Evolutionary conservation across 129 eudicot species (phyloP).

Genomic region (Lactuca sativa): DNA sequence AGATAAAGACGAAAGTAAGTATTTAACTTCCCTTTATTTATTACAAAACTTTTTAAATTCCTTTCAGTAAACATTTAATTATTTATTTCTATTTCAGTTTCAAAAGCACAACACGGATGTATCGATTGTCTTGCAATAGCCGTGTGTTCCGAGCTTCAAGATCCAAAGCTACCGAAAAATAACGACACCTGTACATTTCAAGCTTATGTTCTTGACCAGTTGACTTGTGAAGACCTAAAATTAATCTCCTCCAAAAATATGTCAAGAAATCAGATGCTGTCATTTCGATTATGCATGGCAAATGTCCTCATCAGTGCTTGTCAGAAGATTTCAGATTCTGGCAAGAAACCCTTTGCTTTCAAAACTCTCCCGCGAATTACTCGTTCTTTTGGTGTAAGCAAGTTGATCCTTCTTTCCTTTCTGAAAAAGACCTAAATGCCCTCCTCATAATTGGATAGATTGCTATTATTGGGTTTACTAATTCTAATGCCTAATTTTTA

Average conservation of each 20-base stretch:
- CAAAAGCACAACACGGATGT: slow-evolving; percentile 94
- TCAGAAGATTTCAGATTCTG: slow-evolving; percentile 70
- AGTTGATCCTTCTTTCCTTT: background rate
- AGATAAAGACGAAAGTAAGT: slow-evolving; percentile 78
- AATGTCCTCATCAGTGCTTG: slow-evolving; percentile 92
- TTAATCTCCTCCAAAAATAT: slow-evolving; percentile 17
- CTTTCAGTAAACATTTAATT: too few relatives aligned
- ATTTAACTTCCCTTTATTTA: background rate
- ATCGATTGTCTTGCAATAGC: slow-evolving; percentile 86
- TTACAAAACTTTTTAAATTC: too few relatives aligned
- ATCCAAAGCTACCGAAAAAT: slow-evolving; percentile 27
- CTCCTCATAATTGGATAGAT: too few relatives aligned
- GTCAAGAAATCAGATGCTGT: slow-evolving; percentile 22
- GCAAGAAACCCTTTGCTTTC: slow-evolving; percentile 53
- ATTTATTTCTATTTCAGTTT: slow-evolving; percentile 43
- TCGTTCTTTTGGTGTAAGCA: slow-evolving; percentile 49
- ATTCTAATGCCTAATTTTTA: background rate
- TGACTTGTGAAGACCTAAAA: slow-evolving; percentile 37
- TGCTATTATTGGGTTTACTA: background rate
- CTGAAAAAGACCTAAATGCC: background rate
- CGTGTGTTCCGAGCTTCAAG: slow-evolving; percentile 74
- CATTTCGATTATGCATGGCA: slow-evolving; percentile 90
- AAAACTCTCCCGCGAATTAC: slow-evolving; percentile 49
- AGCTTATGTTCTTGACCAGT: slow-evolving; percentile 55
- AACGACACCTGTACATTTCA: slow-evolving; percentile 38